Conservation (phyloP, 2,329 filamentous ascomycete species). For the Aspergillus calidoustus region DNA sequence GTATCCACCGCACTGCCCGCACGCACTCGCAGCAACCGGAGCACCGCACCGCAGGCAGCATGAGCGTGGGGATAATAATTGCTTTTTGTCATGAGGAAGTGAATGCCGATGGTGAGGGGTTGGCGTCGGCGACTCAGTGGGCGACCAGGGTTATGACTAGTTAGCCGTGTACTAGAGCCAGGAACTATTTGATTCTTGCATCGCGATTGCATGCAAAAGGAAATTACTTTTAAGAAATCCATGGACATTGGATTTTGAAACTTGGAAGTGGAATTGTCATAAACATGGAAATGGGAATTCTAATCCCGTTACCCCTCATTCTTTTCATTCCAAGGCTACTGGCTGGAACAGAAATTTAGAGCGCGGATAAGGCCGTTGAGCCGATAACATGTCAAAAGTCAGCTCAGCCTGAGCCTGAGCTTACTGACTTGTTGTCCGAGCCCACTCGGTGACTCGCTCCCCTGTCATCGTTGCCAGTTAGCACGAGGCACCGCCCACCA, state of each 20-base stretch:
- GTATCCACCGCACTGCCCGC: no score
- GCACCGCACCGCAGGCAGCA: neutral
- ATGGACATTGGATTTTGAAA: neutral
- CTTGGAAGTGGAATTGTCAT: neutral
- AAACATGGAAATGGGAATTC: neutral
- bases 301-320: neutral
- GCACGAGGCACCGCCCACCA: constrained; percentile 2
- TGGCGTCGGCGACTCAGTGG: neutral
- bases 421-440: neutral
- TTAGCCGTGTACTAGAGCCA: neutral
- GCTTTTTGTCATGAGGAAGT: neutral
- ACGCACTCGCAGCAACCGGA: no score
- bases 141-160: neutral
- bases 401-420: neutral
- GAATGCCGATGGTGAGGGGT: neutral
- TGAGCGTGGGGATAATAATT: neutral
- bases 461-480: neutral
- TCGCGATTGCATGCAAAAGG: neutral
- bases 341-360: neutral
- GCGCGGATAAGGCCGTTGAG: neutral
- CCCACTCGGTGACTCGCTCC: neutral
- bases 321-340: neutral
- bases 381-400: neutral
- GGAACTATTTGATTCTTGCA: constrained; percentile 14
- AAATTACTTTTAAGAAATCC: neutral